Evolutionary conservation across 1,284 basidiomycete genomes (phyloP).

Genomic region (Porodaedalea pini): DNA sequence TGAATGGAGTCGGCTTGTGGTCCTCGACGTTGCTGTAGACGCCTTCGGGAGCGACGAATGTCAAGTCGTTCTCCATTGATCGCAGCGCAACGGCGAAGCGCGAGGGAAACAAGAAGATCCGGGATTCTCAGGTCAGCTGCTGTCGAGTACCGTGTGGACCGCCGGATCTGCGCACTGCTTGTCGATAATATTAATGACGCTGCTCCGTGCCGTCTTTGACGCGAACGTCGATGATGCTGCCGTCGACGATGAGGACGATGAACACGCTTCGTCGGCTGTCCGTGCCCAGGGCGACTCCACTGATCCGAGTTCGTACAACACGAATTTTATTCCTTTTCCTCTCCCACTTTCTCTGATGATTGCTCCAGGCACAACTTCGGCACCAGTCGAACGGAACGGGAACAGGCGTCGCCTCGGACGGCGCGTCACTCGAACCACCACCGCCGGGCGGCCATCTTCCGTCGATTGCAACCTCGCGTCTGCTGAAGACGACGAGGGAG

Average conservation of each 20-base stretch:
- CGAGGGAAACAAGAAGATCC: background rate
- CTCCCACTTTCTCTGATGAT: background rate
- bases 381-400: constrained; percentile 5
- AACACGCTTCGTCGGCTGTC: background rate
- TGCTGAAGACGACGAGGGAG: constrained; percentile 63
- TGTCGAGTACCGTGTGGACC: background rate
- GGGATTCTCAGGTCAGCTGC: background rate
- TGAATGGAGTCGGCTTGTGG: constrained; percentile 58
- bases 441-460: constrained; percentile 72
- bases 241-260: constrained; percentile 4
- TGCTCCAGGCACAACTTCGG: background rate
- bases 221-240: background rate
- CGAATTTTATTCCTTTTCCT: background rate
- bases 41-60: constrained; percentile 82
- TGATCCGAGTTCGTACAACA: background rate
- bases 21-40: constrained; percentile 84
- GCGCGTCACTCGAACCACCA: constrained; percentile 58
- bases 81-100: background rate
- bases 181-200: background rate
- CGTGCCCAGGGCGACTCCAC: background rate
- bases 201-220: background rate
- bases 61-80: constrained; percentile 72
- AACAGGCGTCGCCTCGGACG: constrained; percentile 34
- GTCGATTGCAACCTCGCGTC: constrained; percentile 60
- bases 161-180: constrained; percentile 1